A percentile compares a stretch with the other conserved stretches of the same genome.
phyloP scores from a whole-genome alignment of 441 rosid species.

The Populus hybrid region DNA sequence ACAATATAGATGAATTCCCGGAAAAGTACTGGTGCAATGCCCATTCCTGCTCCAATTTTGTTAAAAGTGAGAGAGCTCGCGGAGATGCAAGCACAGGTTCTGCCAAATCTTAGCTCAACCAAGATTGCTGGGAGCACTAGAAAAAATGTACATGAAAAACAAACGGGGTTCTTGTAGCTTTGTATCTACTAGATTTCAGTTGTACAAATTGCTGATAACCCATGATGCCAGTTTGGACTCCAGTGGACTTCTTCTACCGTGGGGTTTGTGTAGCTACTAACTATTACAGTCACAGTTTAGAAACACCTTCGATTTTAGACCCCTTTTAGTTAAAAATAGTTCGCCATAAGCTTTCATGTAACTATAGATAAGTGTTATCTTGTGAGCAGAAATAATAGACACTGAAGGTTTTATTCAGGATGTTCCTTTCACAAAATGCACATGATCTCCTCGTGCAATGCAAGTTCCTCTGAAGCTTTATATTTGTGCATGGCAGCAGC shows the following conservation, averaged over 20 bases:
- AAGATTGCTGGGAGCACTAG: conserved; percentile 36
- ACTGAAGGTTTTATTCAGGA: neutral
- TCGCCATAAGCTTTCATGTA: neutral
- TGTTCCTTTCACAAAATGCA: neutral
- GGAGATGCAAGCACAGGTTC: conserved; percentile 59
- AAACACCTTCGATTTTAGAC: neutral
- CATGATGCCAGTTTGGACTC: neutral
- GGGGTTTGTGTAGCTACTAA: neutral
- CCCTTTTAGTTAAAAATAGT: neutral
- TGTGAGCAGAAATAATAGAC: neutral
- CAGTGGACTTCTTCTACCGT: neutral
- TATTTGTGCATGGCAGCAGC: neutral
- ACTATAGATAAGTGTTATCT: neutral
- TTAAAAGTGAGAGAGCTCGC: conserved; percentile 82
- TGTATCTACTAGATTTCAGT: conserved; percentile 32
- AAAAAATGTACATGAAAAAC: conserved; percentile 48
- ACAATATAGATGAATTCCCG: conserved; percentile 51
- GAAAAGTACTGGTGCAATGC: conserved; percentile 66
- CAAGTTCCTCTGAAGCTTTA: too few relatives aligned
- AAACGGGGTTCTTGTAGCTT: conserved; percentile 54
- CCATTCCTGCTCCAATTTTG: conserved; percentile 65
- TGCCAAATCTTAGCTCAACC: conserved; percentile 34
- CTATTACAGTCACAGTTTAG: neutral
- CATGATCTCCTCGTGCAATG: too few relatives aligned
- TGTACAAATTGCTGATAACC: conserved; percentile 24